These are phyloP conservation scores for Fraxinus velutina DNA, from an alignment of 305 asterid genomes.

Conservation along the genomic window DNA sequence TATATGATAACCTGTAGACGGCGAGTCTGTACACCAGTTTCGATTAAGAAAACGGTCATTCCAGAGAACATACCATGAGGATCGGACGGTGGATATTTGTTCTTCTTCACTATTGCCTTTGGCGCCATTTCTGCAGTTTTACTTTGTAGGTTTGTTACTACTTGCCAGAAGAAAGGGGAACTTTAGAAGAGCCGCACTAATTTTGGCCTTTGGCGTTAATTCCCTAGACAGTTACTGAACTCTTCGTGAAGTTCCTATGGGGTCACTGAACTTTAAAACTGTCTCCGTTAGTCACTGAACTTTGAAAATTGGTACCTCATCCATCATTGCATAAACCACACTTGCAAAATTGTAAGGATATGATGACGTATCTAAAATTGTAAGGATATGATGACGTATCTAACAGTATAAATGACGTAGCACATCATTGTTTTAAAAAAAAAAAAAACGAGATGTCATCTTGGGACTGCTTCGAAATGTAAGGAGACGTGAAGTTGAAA, in stretches of 20 bases:
- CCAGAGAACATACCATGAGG: slow-evolving; percentile 79
- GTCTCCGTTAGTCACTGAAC: background rate
- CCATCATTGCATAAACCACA: background rate
- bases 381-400: too few species aligned
- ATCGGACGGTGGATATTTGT: slow-evolving; percentile 53
- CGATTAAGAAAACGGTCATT: slow-evolving; percentile 52
- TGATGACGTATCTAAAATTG: background rate
- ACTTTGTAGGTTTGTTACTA: background rate
- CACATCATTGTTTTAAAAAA: too few species aligned
- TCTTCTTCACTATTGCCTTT: slow-evolving; percentile 40
- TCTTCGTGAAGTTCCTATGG: background rate
- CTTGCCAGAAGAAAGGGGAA: background rate
- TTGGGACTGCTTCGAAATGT: too few species aligned
- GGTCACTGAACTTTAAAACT: background rate
- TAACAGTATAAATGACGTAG: too few species aligned
- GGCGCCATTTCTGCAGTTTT: slow-evolving; percentile 59
- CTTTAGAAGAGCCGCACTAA: background rate
- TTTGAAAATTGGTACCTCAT: background rate
- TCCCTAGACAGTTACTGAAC: background rate
- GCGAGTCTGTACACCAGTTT: slow-evolving; percentile 57
- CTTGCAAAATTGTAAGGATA: background rate
- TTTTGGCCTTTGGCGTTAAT: background rate
- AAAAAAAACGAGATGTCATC: too few species aligned
- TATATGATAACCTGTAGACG: slow-evolving; percentile 57
- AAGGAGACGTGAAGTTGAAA: too few species aligned